phyloP scores from a whole-genome alignment of 2,329 filamentous ascomycete genomes.

The Pezicula carpinea region DNA sequence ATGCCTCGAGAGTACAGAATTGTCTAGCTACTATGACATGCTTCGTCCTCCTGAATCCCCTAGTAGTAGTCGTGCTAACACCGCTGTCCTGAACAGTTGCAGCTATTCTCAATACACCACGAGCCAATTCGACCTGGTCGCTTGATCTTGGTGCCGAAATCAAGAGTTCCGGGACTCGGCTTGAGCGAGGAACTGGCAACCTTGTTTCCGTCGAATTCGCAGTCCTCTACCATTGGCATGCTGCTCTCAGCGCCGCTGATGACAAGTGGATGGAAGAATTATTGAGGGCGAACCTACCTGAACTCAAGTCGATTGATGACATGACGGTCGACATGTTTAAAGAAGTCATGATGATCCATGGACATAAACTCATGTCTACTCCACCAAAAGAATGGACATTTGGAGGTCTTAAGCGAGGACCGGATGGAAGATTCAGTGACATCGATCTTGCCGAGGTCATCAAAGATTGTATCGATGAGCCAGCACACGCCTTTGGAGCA shows the following conservation, averaged over 20 bases:
- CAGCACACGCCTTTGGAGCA: constrained; percentile 47
- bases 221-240: constrained; percentile 43
- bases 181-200: constrained; percentile 39
- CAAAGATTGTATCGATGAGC: constrained; percentile 42
- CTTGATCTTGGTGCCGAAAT: constrained; percentile 41
- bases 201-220: constrained; percentile 42
- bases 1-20: too few species aligned
- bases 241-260: constrained; percentile 38
- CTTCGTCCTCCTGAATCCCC: too few species aligned
- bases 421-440: constrained; percentile 39
- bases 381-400: constrained; percentile 38
- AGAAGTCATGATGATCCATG: constrained; percentile 34
- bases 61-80: too few species aligned
- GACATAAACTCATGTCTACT: constrained; percentile 30
- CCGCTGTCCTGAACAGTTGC: too few species aligned
- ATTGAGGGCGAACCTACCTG: constrained; percentile 29
- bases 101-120: constrained; percentile 40
- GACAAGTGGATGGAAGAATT: constrained; percentile 41
- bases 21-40: too few species aligned
- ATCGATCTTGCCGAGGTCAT: constrained; percentile 38
- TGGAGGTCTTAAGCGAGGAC: constrained; percentile 32
- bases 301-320: constrained; percentile 37
- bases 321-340: constrained; percentile 37
- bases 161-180: constrained; percentile 33
- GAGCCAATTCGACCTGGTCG: constrained; percentile 40